A percentile compares a stretch with the other conserved stretches of the same genome.
phyloP scores from a whole-genome alignment of 441 rosid species.

The Dalechampia spathulata region DNA sequence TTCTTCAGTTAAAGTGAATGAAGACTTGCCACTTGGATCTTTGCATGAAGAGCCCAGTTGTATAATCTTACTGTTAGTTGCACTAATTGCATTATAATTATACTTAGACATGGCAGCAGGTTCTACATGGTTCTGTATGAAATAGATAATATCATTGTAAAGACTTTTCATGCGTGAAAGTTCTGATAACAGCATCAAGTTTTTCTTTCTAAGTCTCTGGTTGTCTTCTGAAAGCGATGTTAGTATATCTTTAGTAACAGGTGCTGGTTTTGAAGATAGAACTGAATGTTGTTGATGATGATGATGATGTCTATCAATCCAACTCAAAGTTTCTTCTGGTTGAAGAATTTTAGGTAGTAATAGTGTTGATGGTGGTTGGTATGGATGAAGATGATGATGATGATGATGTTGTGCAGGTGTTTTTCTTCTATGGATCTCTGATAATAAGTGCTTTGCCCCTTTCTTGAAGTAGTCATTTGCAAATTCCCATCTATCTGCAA shows the following conservation, averaged over 20 bases:
- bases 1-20: constrained; percentile 13
- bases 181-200: constrained; percentile 64
- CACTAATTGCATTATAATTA: neutral
- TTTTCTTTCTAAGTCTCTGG: constrained; percentile 58
- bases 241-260: constrained; percentile 24
- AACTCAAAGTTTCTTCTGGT: constrained; percentile 22
- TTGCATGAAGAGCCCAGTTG: constrained; percentile 23
- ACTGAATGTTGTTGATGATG: neutral
- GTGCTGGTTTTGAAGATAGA: constrained; percentile 28
- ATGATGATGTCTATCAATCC: constrained; percentile 48
- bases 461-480: constrained; percentile 82
- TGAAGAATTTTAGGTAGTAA: constrained; percentile 36
- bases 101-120: constrained; percentile 34
- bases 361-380: constrained; percentile 53
- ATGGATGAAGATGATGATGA: too few relatives aligned
- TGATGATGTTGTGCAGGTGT: too few relatives aligned
- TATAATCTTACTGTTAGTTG: constrained; percentile 12
- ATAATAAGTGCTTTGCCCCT: constrained; percentile 75
- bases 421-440: constrained; percentile 80
- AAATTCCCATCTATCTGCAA: constrained; percentile 93
- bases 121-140: constrained; percentile 78
- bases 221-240: constrained; percentile 63
- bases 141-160: constrained; percentile 76
- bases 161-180: constrained; percentile 75
- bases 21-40: constrained; percentile 3